Percentiles rank a stretch among this genome's conserved stretches.
These are phyloP conservation scores for Boletus edulis DNA, from an alignment of 768 basidiomycete species.

Conservation along the genomic window DNA sequence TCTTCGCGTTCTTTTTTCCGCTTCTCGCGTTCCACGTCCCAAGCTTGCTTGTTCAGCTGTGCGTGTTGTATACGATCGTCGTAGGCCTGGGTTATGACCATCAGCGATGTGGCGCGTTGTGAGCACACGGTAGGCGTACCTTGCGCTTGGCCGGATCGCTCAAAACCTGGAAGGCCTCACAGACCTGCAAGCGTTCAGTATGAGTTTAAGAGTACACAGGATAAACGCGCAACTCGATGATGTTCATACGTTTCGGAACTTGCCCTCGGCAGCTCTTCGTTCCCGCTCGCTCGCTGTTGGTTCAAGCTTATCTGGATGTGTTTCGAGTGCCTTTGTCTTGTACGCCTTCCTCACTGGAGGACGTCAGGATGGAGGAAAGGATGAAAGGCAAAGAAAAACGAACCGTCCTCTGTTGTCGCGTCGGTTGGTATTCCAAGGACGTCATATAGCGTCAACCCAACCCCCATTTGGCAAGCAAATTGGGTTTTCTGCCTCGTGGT, in stretches of 20 bases:
- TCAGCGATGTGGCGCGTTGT: not conserved
- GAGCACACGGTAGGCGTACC: slow-evolving; percentile 34
- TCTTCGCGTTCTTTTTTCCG: slow-evolving; percentile 50
- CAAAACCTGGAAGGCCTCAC: slow-evolving; percentile 60
- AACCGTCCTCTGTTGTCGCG: slow-evolving; percentile 53
- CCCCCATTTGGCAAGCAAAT: slow-evolving; percentile 20
- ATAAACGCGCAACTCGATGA: slow-evolving; percentile 23
- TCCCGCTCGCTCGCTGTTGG: slow-evolving; percentile 49
- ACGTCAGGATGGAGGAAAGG: not conserved
- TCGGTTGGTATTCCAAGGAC: slow-evolving; percentile 44
- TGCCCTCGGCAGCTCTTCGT: slow-evolving; percentile 51
- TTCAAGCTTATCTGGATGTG: slow-evolving; percentile 71
- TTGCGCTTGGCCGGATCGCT: slow-evolving; percentile 53
- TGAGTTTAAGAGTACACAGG: slow-evolving; percentile 5
- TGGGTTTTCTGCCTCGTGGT: not conserved
- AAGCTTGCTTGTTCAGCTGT: slow-evolving; percentile 21
- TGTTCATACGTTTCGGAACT: slow-evolving; percentile 56
- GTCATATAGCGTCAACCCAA: slow-evolving; percentile 38
- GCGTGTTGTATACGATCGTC: slow-evolving; percentile 40
- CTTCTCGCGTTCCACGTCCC: slow-evolving; percentile 38
- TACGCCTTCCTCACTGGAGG: slow-evolving; percentile 59
- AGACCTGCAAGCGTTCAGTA: slow-evolving; percentile 44
- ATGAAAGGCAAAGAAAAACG: slow-evolving; percentile 14
- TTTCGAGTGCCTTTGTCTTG: slow-evolving; percentile 63
- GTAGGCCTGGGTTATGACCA: slow-evolving; percentile 39